These are phyloP conservation scores for Colletotrichum eleusines DNA, from an alignment of 2,329 filamentous ascomycete species.

Conservation along the genomic window DNA sequence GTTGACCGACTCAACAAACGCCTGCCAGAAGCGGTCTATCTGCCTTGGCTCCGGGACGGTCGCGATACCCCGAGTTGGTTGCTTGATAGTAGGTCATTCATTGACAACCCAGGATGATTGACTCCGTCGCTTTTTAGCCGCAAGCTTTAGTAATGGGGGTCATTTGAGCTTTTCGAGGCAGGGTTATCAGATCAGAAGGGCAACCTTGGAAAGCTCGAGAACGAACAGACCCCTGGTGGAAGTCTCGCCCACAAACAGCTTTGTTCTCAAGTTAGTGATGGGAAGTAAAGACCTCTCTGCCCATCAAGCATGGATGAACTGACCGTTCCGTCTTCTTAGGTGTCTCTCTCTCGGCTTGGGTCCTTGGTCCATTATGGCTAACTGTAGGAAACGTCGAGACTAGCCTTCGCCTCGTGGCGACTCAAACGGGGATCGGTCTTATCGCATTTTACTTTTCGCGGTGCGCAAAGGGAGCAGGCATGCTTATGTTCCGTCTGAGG, in stretches of 20 bases:
- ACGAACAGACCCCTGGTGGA: constrained; percentile 10
- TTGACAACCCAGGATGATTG: constrained; percentile 32
- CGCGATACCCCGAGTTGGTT: neutral
- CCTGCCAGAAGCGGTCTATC: constrained; percentile 50
- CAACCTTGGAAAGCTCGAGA: rapidly evolving
- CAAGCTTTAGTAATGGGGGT: constrained; percentile 42
- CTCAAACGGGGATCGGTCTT: constrained; percentile 57
- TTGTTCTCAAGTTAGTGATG: neutral
- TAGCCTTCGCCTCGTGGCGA: constrained; percentile 52
- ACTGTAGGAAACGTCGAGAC: neutral
- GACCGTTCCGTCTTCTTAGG: neutral
- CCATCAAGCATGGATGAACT: neutral
- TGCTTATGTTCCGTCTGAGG: constrained; percentile 20
- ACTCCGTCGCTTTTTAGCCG: constrained; percentile 44
- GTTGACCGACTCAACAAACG: constrained; percentile 50
- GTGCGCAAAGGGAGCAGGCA: constrained; percentile 53
- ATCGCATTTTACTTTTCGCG: constrained; percentile 59
- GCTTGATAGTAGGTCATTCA: constrained; percentile 28
- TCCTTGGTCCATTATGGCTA: neutral
- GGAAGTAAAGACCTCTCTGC: neutral
- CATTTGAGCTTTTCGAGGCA: constrained; percentile 8
- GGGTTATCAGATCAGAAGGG: neutral
- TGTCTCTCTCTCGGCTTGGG: neutral
- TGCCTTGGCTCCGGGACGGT: constrained; percentile 48
- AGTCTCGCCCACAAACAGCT: constrained; percentile 28